These are phyloP conservation scores for Dactylorhiza incarnata DNA, from an alignment of 106 monocot species.

Conservation along the genomic window DNA sequence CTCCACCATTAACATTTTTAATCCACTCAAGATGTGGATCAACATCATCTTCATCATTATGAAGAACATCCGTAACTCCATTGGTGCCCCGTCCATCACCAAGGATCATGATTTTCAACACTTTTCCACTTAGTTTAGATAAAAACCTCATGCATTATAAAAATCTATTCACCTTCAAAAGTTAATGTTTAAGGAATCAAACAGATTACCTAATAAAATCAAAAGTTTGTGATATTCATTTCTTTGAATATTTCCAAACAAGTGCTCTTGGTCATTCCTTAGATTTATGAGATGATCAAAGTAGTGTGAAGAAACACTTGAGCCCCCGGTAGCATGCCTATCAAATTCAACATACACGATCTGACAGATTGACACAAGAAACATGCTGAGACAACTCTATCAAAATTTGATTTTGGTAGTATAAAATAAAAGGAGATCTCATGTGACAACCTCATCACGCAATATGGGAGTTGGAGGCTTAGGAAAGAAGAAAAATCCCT, in stretches of 20 bases:
- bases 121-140: conserved; percentile 56
- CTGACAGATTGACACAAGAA: conserved; percentile 21
- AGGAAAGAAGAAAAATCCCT: conserved; percentile 97
- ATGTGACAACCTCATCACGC: conserved; percentile 75
- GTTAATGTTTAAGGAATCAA: background rate
- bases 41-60: conserved; percentile 73
- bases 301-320: conserved; percentile 95
- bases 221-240: conserved; percentile 91
- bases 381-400: background rate
- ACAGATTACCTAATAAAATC: conserved; percentile 73
- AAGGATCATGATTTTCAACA: conserved; percentile 86
- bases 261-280: conserved; percentile 93
- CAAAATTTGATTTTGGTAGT: background rate
- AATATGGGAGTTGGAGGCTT: conserved; percentile 98
- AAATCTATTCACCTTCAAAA: background rate
- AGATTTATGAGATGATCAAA: conserved; percentile 97
- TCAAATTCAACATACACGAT: conserved; percentile 96
- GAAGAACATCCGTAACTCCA: conserved; percentile 69
- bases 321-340: conserved; percentile 93
- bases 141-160: background rate
- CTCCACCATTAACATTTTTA: conserved; percentile 69
- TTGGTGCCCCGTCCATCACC: conserved; percentile 53
- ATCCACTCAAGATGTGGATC: conserved; percentile 95
- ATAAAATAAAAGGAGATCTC: conserved; percentile 30
- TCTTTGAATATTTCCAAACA: conserved; percentile 97